Evolutionary conservation across 345 rosid species (phyloP).

Genomic region (Turnera subulata): DNA sequence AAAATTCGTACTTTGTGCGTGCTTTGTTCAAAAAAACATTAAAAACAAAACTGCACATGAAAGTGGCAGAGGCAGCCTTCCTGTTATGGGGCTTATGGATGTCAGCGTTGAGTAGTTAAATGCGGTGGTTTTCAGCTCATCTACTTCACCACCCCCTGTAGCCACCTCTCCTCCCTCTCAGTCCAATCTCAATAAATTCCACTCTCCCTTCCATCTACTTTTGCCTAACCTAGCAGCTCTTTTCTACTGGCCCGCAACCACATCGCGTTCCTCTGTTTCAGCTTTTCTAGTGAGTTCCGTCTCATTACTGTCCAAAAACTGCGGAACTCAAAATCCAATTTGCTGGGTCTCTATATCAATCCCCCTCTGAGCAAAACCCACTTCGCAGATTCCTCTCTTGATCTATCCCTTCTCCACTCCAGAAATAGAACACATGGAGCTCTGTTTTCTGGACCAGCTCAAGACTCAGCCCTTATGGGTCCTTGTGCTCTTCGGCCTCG

Average conservation of each 20-base stretch:
- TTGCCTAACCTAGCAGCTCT: slow-evolving; percentile 11
- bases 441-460: slow-evolving; percentile 40
- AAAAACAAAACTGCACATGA: too few species aligned
- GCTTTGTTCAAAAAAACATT: too few species aligned
- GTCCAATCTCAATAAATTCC: slow-evolving; percentile 5
- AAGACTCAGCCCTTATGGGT: slow-evolving; percentile 69
- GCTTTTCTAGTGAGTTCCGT: slow-evolving; percentile 2
- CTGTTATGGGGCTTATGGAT: too few species aligned
- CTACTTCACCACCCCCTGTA: slow-evolving; percentile 42
- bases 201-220: background rate
- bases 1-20: too few species aligned
- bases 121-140: slow-evolving; percentile 66
- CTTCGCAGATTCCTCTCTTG: slow-evolving; percentile 9
- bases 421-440: slow-evolving; percentile 36
- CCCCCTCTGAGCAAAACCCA: slow-evolving; percentile 7
- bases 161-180: slow-evolving; percentile 12
- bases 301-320: background rate
- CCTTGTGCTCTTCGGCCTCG: slow-evolving; percentile 45
- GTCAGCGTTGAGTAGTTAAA: slow-evolving; percentile 30
- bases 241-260: too few species aligned
- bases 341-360: slow-evolving; percentile 1
- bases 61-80: too few species aligned
- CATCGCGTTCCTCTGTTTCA: background rate
- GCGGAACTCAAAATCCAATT: too few species aligned
- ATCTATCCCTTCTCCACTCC: background rate